Percentiles rank a stretch among this genome's conserved stretches.
phyloP scores from a whole-genome alignment of 306 rosid genomes.

The Inga oerstediana region DNA sequence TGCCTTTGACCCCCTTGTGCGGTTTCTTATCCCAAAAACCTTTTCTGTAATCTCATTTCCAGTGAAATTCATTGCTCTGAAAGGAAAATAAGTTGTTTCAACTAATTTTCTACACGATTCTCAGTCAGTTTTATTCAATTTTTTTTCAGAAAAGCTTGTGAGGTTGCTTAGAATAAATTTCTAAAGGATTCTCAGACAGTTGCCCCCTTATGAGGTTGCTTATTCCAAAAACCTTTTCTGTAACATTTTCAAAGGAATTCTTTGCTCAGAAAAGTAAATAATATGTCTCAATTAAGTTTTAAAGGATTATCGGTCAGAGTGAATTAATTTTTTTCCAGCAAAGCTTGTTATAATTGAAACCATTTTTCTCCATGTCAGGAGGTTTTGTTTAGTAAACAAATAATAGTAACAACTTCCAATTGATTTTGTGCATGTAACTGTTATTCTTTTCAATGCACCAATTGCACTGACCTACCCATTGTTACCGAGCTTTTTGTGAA shows the following conservation, averaged over 20 bases:
- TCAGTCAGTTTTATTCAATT: neutral
- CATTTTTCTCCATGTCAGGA: neutral
- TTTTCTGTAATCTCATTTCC: neutral
- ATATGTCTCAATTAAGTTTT: conserved; percentile 4
- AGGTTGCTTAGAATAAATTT: too few species aligned
- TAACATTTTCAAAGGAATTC: conserved; percentile 2
- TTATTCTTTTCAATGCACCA: neutral
- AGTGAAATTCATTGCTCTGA: neutral
- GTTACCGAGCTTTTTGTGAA: neutral
- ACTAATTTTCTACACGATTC: neutral
- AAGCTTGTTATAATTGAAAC: neutral
- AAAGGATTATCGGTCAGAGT: neutral
- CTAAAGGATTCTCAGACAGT: too few species aligned
- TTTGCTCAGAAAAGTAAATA: neutral
- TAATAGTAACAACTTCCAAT: neutral
- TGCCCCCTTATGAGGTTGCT: conserved; percentile 8
- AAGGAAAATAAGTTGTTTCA: neutral
- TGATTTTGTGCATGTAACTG: neutral
- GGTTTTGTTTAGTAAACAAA: neutral
- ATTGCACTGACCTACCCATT: neutral
- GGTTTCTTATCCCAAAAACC: neutral
- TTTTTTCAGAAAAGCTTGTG: neutral
- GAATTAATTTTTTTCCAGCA: neutral
- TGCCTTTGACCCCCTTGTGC: neutral
- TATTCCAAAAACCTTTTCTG: neutral